Evolutionary conservation across 2,329 filamentous ascomycete genomes (phyloP).

Genomic region (Lachnellula subtilissima): DNA sequence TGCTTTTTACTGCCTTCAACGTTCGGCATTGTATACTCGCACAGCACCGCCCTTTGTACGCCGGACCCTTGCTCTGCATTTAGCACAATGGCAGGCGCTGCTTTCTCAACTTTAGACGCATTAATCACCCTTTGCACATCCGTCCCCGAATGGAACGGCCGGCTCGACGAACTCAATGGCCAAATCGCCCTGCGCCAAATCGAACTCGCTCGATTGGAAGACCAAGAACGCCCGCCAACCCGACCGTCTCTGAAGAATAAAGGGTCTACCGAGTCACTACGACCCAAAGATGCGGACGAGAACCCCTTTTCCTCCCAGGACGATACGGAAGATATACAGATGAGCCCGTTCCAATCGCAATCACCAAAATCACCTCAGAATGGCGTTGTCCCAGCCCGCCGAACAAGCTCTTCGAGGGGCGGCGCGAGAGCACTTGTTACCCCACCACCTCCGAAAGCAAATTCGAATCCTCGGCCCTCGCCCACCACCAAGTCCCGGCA

Average conservation of each 20-base stretch:
- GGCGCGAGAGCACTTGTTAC: slow-evolving; percentile 11
- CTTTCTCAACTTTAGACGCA: slow-evolving; percentile 43
- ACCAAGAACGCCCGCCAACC: slow-evolving; percentile 30
- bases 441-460: slow-evolving; percentile 11
- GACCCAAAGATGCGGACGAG: slow-evolving; percentile 26
- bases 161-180: slow-evolving; percentile 54
- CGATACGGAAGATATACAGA: slow-evolving; percentile 6
- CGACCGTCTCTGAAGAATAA: slow-evolving; percentile 31
- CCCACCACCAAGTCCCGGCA: slow-evolving; percentile 18
- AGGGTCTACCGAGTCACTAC: slow-evolving; percentile 32
- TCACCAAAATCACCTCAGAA: slow-evolving; percentile 16
- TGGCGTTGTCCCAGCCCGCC: background rate
- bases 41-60: background rate
- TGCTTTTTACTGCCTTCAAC: background rate
- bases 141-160: slow-evolving; percentile 55
- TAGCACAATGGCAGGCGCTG: slow-evolving; percentile 1
- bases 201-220: slow-evolving; percentile 49
- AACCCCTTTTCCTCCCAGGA: slow-evolving; percentile 16
- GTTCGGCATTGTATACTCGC: background rate
- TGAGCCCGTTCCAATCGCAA: slow-evolving; percentile 16
- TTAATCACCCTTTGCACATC: slow-evolving; percentile 50
- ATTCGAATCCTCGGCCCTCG: slow-evolving; percentile 9
- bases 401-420: slow-evolving; percentile 17
- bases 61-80: background rate
- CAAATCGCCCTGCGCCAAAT: slow-evolving; percentile 58